Evolutionary conservation across 2,329 filamentous ascomycete species (phyloP).

Genomic region (Paraconiothyrium brasiliense): DNA sequence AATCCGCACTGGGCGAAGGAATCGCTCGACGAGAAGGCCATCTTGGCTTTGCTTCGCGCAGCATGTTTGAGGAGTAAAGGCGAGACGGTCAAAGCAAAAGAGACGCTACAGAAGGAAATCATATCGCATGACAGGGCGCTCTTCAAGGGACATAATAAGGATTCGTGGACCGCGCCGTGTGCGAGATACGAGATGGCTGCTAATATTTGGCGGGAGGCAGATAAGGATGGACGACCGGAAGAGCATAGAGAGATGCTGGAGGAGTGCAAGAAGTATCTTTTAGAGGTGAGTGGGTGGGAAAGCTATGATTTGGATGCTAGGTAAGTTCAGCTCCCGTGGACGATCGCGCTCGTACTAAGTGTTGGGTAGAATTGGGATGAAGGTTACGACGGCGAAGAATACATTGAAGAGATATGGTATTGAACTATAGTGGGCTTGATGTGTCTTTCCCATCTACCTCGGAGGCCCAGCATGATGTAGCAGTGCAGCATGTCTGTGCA

Average conservation of each 20-base stretch:
- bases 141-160: conserved; percentile 69
- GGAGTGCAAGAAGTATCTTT: conserved; percentile 71
- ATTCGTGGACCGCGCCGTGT: conserved; percentile 76
- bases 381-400: conserved; percentile 73
- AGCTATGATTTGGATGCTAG: conserved; percentile 76
- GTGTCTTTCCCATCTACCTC: background rate
- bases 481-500: background rate
- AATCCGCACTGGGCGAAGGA: conserved; percentile 63
- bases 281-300: conserved; percentile 76
- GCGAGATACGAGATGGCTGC: conserved; percentile 89
- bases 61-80: conserved; percentile 66
- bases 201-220: conserved; percentile 75
- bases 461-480: background rate
- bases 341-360: conserved; percentile 15
- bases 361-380: conserved; percentile 67
- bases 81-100: conserved; percentile 70
- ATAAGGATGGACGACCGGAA: conserved; percentile 49
- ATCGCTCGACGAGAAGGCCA: conserved; percentile 67
- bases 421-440: conserved; percentile 25
- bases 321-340: conserved; percentile 30
- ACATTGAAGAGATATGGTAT: conserved; percentile 61
- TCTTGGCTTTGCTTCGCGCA: conserved; percentile 69
- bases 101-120: conserved; percentile 69
- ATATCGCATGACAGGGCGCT: conserved; percentile 64
- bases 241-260: conserved; percentile 59